A percentile compares a stretch with the other conserved stretches of the same genome.
These are phyloP conservation scores for Fagopyrum esculentum DNA, from an alignment of 148 eudicot species.

Conservation along the genomic window DNA sequence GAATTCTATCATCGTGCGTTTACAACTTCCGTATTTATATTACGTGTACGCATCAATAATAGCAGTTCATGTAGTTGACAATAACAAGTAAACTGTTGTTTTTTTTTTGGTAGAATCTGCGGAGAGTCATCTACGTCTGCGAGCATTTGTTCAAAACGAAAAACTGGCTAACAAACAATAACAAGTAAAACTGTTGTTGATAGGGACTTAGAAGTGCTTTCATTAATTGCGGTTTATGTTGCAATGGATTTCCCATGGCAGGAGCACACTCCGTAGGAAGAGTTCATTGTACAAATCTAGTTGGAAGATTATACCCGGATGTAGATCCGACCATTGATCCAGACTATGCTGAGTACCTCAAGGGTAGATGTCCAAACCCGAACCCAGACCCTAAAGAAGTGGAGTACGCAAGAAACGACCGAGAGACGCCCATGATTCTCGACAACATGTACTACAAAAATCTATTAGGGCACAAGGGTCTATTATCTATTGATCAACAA, in stretches of 20 bases:
- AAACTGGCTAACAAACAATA: no score
- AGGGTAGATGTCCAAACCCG: slow-evolving; percentile 54
- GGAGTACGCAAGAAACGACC: slow-evolving; percentile 48
- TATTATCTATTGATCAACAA: slow-evolving; percentile 51
- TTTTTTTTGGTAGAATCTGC: no score
- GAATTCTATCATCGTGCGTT: no score
- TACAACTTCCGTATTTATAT: no score
- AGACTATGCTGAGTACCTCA: slow-evolving; percentile 49
- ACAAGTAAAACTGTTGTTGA: no score
- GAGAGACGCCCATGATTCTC: slow-evolving; percentile 52
- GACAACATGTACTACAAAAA: slow-evolving; percentile 71
- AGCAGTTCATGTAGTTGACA: no score
- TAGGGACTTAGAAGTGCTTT: no score
- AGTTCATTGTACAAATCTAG: slow-evolving; percentile 61
- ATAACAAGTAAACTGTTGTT: no score
- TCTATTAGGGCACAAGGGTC: slow-evolving; percentile 45
- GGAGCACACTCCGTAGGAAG: slow-evolving; percentile 91
- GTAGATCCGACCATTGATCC: slow-evolving; percentile 65
- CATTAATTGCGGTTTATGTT: no score
- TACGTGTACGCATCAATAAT: no score
- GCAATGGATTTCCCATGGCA: slow-evolving; percentile 7
- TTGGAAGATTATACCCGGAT: slow-evolving; percentile 57
- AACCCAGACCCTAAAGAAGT: slow-evolving; percentile 40
- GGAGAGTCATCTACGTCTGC: no score
- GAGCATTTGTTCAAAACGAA: no score